A percentile compares a stretch with the other conserved stretches of the same genome.
phyloP scores from a whole-genome alignment of 371 early-diverging fungal genomes.

The Lichtheimia ramosa region DNA sequence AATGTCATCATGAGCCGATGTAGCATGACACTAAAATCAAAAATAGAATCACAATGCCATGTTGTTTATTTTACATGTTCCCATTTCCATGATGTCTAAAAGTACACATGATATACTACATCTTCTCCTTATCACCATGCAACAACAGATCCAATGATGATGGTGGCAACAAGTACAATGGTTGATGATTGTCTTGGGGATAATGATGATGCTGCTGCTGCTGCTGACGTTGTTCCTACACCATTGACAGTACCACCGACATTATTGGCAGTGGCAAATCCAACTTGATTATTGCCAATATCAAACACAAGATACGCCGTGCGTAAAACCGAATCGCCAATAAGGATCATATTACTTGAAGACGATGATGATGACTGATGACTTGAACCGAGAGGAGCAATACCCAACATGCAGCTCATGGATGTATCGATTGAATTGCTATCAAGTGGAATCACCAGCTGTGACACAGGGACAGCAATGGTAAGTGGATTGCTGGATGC shows the following conservation, averaged over 20 bases:
- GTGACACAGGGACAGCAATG: constrained; percentile 30
- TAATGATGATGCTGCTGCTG: not conserved
- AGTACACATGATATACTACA: no score
- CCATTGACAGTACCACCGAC: constrained; percentile 27
- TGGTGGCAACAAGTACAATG: not conserved
- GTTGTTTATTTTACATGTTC: no score
- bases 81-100: no score
- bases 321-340: constrained; percentile 41
- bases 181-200: not conserved
- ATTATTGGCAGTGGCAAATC: constrained; percentile 39
- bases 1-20: no score
- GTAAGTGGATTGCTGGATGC: constrained; percentile 14
- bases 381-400: constrained; percentile 25
- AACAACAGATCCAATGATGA: no score
- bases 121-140: no score
- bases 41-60: no score
- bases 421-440: constrained; percentile 12
- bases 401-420: constrained; percentile 40
- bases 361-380: constrained; percentile 1
- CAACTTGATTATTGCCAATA: constrained; percentile 31
- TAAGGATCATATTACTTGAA: constrained; percentile 21
- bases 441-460: constrained; percentile 40
- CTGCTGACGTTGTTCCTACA: not conserved
- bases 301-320: constrained; percentile 46
- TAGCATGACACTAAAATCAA: no score